Evolutionary conservation across 345 rosid species (phyloP).

Genomic region (Carallia brachiata): DNA sequence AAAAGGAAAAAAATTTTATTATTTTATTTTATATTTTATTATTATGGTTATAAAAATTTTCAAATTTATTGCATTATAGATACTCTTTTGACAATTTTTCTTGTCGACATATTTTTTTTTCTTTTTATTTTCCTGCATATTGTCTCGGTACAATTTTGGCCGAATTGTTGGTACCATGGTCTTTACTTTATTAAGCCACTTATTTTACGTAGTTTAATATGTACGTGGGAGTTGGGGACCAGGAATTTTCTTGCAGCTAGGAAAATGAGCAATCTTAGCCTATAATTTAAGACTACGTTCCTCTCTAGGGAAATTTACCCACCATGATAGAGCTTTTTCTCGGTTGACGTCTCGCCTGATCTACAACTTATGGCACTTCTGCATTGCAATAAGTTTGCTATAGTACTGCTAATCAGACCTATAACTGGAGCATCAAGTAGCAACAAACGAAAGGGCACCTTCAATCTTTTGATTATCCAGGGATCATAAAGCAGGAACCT

Average conservation of each 20-base stretch:
- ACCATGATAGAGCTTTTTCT: background rate
- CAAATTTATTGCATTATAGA: no score
- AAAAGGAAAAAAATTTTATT: no score
- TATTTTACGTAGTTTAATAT: background rate
- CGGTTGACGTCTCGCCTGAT: background rate
- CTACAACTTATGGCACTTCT: background rate
- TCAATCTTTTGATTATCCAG: background rate
- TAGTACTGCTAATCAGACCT: background rate
- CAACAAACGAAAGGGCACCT: background rate
- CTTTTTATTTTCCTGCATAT: background rate
- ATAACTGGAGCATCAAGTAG: background rate
- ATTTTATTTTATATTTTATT: no score
- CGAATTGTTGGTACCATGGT: constrained; percentile 1
- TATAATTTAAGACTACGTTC: background rate
- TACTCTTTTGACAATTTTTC: no score
- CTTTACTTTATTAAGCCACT: constrained; percentile 5
- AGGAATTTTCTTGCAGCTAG: background rate
- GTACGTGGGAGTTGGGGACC: background rate
- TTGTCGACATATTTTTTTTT: no score
- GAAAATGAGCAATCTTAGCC: background rate
- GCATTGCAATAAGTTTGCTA: background rate
- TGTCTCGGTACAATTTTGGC: background rate
- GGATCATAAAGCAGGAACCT: background rate
- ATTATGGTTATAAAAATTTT: no score
- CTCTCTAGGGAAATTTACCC: background rate